Conservation (phyloP, 805 yeast species). For the Pichia insulana region DNA sequence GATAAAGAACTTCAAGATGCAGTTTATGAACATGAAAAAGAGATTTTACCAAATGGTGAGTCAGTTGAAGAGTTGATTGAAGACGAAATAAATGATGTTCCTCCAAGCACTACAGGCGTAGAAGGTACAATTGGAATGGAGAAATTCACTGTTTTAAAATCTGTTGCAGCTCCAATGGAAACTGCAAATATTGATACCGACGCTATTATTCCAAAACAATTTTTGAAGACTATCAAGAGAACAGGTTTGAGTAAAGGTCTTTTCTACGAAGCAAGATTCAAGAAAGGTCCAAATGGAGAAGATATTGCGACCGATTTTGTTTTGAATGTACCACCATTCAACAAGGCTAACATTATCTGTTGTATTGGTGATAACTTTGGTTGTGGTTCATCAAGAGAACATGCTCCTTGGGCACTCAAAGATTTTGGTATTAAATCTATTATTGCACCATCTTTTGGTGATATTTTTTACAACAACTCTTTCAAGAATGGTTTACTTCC, state of each 20-base stretch:
- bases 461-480: slow-evolving; percentile 94
- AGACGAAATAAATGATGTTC: slow-evolving; percentile 58
- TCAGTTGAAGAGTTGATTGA: slow-evolving; percentile 37
- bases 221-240: slow-evolving; percentile 93
- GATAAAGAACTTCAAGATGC: slow-evolving; percentile 53
- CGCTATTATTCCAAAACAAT: slow-evolving; percentile 97
- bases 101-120: slow-evolving; percentile 38
- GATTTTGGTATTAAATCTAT: slow-evolving; percentile 95
- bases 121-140: slow-evolving; percentile 50
- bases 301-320: slow-evolving; percentile 83
- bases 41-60: slow-evolving; percentile 47
- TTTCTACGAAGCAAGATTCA: slow-evolving; percentile 84
- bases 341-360: slow-evolving; percentile 70
- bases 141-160: slow-evolving; percentile 64
- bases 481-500: slow-evolving; percentile 94
- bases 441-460: slow-evolving; percentile 98
- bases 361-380: slow-evolving; percentile 97
- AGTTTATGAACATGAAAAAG: slow-evolving; percentile 60
- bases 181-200: slow-evolving; percentile 96
- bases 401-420: slow-evolving; percentile 98
- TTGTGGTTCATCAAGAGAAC: slow-evolving; percentile 98
- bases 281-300: slow-evolving; percentile 58
- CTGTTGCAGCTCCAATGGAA: slow-evolving; percentile 89
- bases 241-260: slow-evolving; percentile 86
- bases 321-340: slow-evolving; percentile 78